Base-by-base conservation (phyloP, 768 basidiomycete species). In the Coprinellus micaceus region DNA sequence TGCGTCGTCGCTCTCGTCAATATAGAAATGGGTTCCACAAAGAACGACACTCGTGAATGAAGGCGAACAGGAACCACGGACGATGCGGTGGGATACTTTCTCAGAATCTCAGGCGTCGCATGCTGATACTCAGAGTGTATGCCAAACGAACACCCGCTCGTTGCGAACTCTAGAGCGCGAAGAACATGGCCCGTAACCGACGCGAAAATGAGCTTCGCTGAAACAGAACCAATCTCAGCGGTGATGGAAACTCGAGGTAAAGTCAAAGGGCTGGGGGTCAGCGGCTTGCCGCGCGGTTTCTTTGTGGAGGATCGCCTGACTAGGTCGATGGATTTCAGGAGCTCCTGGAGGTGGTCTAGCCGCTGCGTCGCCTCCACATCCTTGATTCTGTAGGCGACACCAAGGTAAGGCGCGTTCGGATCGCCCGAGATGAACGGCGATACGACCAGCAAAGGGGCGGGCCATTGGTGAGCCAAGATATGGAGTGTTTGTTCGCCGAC, bases 381-480 rank as follows among this genome's bases (percentile, higher is more conserved):
- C 12, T 75, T 75, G 12, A 84, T 55, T 25, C 67, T 74, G 40
- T 77, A 58, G 36, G 74, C 76, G 21, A 84, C 62, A 25, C 79
- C 78, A 19, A 88, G 46, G 12, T 85, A 72, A 11, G 88, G 77
- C 10, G 78, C 74, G 63, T 84, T 85, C 9, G 83, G 79, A 62
- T 86, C 85, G 22, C 80, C 82, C 12, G 69, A 58, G 43, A 85
- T 65, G 61, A 85, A 82, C 0, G 77, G 71, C 21, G 78, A 72
- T 2, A 76, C 67, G 29, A 69, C 68, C 28, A 86, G 67, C 73
- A 80, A 80, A n/a, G 79, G 80, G 40, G 77, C 66, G 9, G 85
- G 83, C 86, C 86, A 90, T 65, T 84, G 82, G 2, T 78, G 78
- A 21, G 76, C 67, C 22, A 87, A 67, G 1, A 72, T 65, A 47